Conservation (phyloP, 1,284 basidiomycete species). For the Rhodotorula sp. region DNA sequence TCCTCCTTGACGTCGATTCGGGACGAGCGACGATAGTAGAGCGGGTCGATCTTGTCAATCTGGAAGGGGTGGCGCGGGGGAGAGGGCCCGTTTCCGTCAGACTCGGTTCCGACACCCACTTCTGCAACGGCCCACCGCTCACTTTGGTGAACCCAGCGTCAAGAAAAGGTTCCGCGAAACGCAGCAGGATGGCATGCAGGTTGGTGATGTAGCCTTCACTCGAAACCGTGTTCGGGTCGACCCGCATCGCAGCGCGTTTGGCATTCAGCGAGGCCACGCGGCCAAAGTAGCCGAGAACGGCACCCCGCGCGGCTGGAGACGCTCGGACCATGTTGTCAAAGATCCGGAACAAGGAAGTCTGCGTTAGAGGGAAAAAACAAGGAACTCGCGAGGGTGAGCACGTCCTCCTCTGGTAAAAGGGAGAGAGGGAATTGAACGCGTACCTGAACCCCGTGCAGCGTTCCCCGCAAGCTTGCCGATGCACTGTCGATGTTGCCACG, state of each 20-base stretch:
- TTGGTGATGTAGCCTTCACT: constrained; percentile 94
- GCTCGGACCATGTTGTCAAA: constrained; percentile 85
- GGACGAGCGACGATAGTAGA: constrained; percentile 64
- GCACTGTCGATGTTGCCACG: constrained; percentile 77
- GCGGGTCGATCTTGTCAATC: constrained; percentile 86
- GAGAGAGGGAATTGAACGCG: constrained; percentile 11
- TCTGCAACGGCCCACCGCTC: background rate
- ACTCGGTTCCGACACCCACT: background rate
- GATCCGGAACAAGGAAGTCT: constrained; percentile 80
- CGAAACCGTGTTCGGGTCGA: constrained; percentile 79
- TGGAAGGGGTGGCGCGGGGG: constrained; percentile 46
- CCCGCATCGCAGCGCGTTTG: constrained; percentile 87
- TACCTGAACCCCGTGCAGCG: constrained; percentile 76
- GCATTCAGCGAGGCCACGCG: constrained; percentile 71
- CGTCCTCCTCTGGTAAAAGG: no score
- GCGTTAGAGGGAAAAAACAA: constrained; percentile 15
- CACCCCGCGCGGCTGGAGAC: constrained; percentile 73
- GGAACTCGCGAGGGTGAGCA: constrained; percentile 42
- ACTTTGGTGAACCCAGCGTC: constrained; percentile 88
- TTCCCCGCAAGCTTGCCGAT: constrained; percentile 74
- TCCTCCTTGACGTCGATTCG: constrained; percentile 78
- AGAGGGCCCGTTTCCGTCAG: background rate
- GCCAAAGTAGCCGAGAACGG: constrained; percentile 79
- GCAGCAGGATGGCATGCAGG: constrained; percentile 73
- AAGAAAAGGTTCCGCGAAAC: constrained; percentile 95